These are phyloP conservation scores for Mesembryanthemum crystallinum DNA, from an alignment of 148 eudicot genomes.

Conservation along the genomic window DNA sequence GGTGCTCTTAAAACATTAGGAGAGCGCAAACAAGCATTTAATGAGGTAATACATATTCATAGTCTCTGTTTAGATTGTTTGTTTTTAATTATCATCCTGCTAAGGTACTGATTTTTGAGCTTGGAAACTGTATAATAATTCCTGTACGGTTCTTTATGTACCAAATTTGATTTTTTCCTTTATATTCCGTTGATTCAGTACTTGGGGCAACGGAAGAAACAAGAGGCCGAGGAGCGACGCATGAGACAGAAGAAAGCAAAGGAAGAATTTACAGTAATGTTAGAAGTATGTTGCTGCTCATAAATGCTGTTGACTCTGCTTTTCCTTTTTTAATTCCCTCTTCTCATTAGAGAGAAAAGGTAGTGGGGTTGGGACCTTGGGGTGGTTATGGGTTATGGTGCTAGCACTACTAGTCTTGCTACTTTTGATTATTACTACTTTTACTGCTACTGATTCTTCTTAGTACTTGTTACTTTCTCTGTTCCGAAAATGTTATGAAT, in stretches of 20 bases:
- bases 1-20: slow-evolving; percentile 90
- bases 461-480: not conserved
- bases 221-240: slow-evolving; percentile 96
- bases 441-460: not conserved
- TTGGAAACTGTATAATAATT: not conserved
- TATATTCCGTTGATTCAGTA: slow-evolving; percentile 43
- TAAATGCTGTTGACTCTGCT: not conserved
- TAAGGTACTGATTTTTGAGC: slow-evolving; percentile 2
- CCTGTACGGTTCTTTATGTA: slow-evolving; percentile 6
- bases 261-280: slow-evolving; percentile 87
- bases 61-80: not conserved
- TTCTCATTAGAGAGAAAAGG: not conserved
- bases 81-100: not conserved
- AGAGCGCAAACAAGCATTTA: slow-evolving; percentile 94
- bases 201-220: slow-evolving; percentile 88
- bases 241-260: slow-evolving; percentile 85
- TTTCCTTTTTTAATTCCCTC: not conserved
- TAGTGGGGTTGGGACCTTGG: no score
- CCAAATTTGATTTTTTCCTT: not conserved
- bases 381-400: no score
- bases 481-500: not conserved
- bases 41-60: slow-evolving; percentile 58
- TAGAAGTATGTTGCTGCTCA: slow-evolving; percentile 62
- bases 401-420: not conserved
- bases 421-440: not conserved